Evolutionary conservation across 164 flowering plant species (phyloP).

Genomic region (Kingdonia uniflora): DNA sequence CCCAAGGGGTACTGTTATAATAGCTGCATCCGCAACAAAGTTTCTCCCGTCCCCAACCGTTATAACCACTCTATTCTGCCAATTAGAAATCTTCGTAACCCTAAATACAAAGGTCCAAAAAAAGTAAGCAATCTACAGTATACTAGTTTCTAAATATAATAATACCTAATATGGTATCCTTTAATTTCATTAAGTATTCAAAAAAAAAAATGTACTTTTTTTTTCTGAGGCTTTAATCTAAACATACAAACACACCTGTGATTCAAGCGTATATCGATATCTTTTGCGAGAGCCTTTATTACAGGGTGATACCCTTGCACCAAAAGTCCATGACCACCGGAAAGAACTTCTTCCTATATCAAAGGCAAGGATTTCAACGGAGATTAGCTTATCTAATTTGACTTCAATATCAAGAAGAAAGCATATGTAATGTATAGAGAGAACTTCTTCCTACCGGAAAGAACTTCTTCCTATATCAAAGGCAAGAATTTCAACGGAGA

Average conservation of each 20-base stretch:
- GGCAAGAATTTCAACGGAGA: too few species aligned
- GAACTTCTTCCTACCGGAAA: conserved; percentile 92
- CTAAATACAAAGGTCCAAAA: conserved; percentile 20
- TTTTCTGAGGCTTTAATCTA: not conserved
- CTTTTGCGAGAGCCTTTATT: conserved; percentile 63
- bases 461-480: conserved; percentile 65
- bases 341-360: conserved; percentile 71
- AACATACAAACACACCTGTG: conserved; percentile 44
- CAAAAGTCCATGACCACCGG: conserved; percentile 98
- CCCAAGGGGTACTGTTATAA: conserved; percentile 81
- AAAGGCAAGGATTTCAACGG: conserved; percentile 1
- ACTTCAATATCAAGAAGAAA: too few species aligned
- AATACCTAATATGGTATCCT: not conserved
- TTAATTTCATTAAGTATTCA: too few species aligned
- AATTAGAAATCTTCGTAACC: conserved; percentile 48
- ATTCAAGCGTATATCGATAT: conserved; percentile 62
- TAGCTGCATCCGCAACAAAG: conserved; percentile 73
- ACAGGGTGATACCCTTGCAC: conserved; percentile 86
- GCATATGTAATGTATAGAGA: too few species aligned
- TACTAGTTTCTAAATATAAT: not conserved
- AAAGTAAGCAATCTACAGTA: not conserved
- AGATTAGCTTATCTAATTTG: too few species aligned
- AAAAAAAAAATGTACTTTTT: too few species aligned
- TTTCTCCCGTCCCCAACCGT: conserved; percentile 50
- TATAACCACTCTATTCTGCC: conserved; percentile 45